Base-by-base conservation (phyloP, 139 green algal genomes). In the Chlorella sp. region DNA sequence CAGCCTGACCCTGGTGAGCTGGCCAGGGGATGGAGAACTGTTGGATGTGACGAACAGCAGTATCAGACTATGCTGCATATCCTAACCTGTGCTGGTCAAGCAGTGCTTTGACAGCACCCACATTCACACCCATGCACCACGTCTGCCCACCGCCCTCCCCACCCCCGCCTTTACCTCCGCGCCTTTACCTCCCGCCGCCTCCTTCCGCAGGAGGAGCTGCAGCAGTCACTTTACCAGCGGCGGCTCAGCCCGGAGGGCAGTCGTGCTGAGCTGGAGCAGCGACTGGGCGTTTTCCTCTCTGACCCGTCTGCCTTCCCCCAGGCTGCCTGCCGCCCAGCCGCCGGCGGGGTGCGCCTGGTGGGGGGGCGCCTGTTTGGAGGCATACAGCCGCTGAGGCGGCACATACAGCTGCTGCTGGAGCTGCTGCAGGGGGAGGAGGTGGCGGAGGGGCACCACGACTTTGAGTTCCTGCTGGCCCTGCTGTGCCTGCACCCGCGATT, bases 391-490 rank as follows among this genome's bases (percentile, higher is more conserved):
- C 61, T 87, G 61, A 64, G 83, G 14, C 30, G 57, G 15, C 83
- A 87, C 61, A 78, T 87, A 36, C 83, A 87, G 83, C 36, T 87
- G 61, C 83, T 87, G 61, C 37, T 87, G 36, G 14, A 79, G 39
- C 34, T 87, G 36, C 61, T 87, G 83, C 79, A 79, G 60, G 61
- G 83, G 7, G 37, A 77, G 0, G 61, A 79, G 15, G 66, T 87
- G 4, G 36, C 4, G 37, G 34, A 53, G 21, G 61, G 83, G 19
- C 83, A 87, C 83, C 60, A 61, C 3, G 83, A 87, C 61, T 87
- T 77, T 57, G 61, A 21, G 21, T 87, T 87, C 36, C 61, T 87
- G 61, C 37, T 16, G 21, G 60, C 19, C 2, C 83, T 87, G 83
- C 83, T 87, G 83, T 36, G 71, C 57, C 36, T 21, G 36, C 83